phyloP scores from a whole-genome alignment of 495 filamentous ascomycete species.

The Penicillium egyptiacum region DNA sequence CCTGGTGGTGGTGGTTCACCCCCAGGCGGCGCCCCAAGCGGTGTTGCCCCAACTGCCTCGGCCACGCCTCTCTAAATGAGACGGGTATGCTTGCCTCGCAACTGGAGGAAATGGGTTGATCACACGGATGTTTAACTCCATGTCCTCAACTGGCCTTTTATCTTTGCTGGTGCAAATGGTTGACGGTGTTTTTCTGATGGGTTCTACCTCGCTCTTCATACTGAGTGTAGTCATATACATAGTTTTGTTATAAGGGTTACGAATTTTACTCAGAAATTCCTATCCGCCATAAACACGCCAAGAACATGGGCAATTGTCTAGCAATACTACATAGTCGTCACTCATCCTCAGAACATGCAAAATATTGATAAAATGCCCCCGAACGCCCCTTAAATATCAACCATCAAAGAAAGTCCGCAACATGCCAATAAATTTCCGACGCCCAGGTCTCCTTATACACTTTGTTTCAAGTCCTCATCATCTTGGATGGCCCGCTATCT shows the following conservation, averaged over 20 bases:
- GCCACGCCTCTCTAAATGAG: neutral
- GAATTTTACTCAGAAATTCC: no score
- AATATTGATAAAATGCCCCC: no score
- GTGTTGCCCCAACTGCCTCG: neutral
- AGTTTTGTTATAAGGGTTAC: no score
- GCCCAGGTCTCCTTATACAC: neutral
- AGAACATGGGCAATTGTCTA: no score
- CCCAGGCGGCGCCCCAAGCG: slow-evolving; percentile 7
- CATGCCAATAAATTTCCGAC: neutral
- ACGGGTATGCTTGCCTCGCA: neutral
- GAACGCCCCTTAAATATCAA: neutral
- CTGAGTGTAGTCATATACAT: neutral
- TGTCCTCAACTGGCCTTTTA: neutral
- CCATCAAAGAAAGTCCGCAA: neutral
- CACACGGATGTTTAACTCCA: neutral
- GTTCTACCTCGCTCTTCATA: neutral
- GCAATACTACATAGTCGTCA: no score
- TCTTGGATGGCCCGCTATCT: neutral
- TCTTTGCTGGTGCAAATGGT: neutral
- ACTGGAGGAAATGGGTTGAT: neutral
- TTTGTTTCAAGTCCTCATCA: neutral
- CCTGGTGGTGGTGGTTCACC: slow-evolving; percentile 14
- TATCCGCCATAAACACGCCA: no score
- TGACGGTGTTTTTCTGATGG: neutral
- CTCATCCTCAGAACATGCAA: no score